Evolutionary conservation across 1,139 yeast genomes (phyloP), one percentile per base, ranked within the genome.

Genomic region (Arxiozyma heterogenica): DNA sequence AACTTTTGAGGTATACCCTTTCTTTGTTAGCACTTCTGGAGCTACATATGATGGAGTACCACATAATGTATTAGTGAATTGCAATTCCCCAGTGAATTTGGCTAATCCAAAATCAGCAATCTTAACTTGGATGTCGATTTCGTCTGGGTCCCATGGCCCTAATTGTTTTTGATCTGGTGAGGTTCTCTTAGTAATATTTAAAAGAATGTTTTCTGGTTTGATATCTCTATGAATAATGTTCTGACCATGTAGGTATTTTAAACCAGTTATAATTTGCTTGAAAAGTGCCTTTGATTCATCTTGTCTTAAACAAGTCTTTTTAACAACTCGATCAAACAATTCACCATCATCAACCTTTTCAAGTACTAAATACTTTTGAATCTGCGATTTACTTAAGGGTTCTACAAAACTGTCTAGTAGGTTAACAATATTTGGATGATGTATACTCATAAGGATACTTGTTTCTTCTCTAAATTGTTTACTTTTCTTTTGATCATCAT

Each of bases 11-110:
- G 86, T 77, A 61, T 86, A 85, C 55, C 81, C 79, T 42, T 85
- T 72, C 55, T 80, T 75, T 4, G 71, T 64, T 44, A 86, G 67
- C 9, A 86, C 84, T 64, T 86, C 94, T 0, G 94, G 93, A 0
- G 94, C 93, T 23, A 86, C 93, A 61, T 86, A 86, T 0, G 93
- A 89, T 9, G 93, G 89, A 0, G 94, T 86, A 4, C 94, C 94
- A 71, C 94, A 86, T 52, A 86, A 71, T 0, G 94, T 86, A 60
- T 83, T 83, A 53, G 93, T 84, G 62, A 84, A 84, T 53, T 82
- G 81, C 58, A 82, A 71, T 60, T 84, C 88, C n/a, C 90, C 91
- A 54, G 86, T 82, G 63, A 84, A 83, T 67, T 86, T 86, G 0
- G 93, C 91, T 34, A 86, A 68, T 0, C 94, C 94, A 68, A 86